Evolutionary conservation across 139 green algal genomes (phyloP), one percentile per base, ranked within the genome.

Genomic region (Closterium sp.): DNA sequence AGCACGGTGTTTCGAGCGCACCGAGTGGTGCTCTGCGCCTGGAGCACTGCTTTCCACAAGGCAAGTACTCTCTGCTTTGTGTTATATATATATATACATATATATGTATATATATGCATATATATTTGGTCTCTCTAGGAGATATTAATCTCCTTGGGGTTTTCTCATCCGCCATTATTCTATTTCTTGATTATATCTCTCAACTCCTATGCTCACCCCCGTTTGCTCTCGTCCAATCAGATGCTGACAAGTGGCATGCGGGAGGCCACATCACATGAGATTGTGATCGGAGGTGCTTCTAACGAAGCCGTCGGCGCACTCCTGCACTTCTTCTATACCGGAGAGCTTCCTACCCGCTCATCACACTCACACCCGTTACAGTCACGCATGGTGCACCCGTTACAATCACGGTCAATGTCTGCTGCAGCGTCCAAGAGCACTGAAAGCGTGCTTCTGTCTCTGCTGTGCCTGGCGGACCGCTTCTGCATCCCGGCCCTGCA

Each of bases 251-350:
- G 33, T 84, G 87, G 87, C 35, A 90, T 90, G 87, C 87, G 32
- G 19, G 87, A 90, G 23, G 81, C 33, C 36, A 32, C 23, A 8
- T 84, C 33, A 9, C n/a, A 33, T 12, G 87, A 34, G 36, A 33
- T 90, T 28, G 23, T 28, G 16, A 32, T 90, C 7, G n/a, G 23
- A 30, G 87, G 81, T 33, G 36, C 34, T 30, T 84, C 87, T 28
- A n/a, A 35, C 19, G 33, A 32, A n/a, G 87, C 87, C 9, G 35
- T 90, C 9, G 25, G 21, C 33, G n/a, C 87, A 16, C n/a, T 90
- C 33, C 35, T 90, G 35, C 19, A 31, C 87, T 90, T 90, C 38
- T 43, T 90, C 28, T 90, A 90, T 36, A 25, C 33, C n/a, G 87
- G 87, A 32, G 1, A 34, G n/a, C 38, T 90, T 3, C 23, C 87